phyloP scores from a whole-genome alignment of 2,329 filamentous ascomycete species.

The Tolypocladium ovalisporum region DNA sequence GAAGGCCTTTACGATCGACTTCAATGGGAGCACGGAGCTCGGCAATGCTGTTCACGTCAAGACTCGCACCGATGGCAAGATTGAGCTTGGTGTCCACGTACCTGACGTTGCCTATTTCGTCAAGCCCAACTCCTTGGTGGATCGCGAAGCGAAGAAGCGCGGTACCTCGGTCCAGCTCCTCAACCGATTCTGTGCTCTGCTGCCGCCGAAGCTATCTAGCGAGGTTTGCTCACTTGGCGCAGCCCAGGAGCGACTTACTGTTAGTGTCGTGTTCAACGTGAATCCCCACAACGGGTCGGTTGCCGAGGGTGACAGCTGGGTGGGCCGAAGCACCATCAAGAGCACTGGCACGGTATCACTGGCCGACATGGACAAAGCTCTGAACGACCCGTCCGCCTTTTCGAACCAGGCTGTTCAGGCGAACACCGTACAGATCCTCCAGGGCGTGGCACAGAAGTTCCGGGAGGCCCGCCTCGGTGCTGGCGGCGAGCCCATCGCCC shows the following conservation, averaged over 20 bases:
- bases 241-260: constrained; percentile 78
- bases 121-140: constrained; percentile 88
- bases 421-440: constrained; percentile 72
- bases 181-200: constrained; percentile 77
- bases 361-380: constrained; percentile 72
- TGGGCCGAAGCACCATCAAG: constrained; percentile 89
- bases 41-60: constrained; percentile 93
- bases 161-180: constrained; percentile 92
- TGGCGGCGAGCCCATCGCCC: constrained; percentile 66
- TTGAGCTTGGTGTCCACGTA: constrained; percentile 92
- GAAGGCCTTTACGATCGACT: constrained; percentile 84
- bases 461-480: constrained; percentile 77
- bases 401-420: constrained; percentile 55
- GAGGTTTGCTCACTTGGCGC: constrained; percentile 83
- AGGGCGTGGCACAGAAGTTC: constrained; percentile 80
- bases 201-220: constrained; percentile 73
- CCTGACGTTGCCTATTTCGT: constrained; percentile 94
- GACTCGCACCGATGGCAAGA: constrained; percentile 67
- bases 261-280: constrained; percentile 89
- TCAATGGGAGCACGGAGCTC: constrained; percentile 76
- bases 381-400: constrained; percentile 52
- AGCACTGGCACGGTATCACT: constrained; percentile 79
- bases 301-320: constrained; percentile 80
- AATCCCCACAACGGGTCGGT: constrained; percentile 69
- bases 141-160: constrained; percentile 95